Conservation (phyloP, 2,329 filamentous ascomycete genomes). For the Botrytis aclada region DNA sequence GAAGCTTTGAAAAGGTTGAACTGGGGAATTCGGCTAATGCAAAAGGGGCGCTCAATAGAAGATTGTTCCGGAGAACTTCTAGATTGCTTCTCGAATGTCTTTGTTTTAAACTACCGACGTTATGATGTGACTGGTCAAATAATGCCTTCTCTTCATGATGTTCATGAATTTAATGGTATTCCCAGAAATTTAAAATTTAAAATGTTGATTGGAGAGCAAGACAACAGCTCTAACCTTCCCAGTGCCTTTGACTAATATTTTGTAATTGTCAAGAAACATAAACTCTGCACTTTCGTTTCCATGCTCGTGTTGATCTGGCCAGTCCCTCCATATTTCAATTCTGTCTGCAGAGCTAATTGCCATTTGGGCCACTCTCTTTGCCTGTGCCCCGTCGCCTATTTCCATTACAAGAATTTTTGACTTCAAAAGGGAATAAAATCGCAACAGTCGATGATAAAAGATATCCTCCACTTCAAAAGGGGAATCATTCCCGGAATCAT, state of each 20-base stretch:
- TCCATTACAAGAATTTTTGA: conserved; percentile 64
- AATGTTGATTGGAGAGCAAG: conserved; percentile 5
- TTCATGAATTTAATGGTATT: neutral
- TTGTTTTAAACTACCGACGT: neutral
- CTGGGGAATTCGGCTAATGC: neutral
- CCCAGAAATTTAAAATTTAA: neutral
- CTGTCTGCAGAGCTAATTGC: conserved; percentile 35
- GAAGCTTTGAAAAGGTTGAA: neutral
- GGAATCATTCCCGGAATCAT: neutral
- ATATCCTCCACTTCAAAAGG: conserved; percentile 31
- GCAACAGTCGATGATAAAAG: conserved; percentile 67
- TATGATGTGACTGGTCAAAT: neutral
- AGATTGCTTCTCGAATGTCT: conserved; percentile 3
- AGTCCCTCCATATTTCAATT: conserved; percentile 72
- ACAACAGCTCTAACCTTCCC: conserved; percentile 27
- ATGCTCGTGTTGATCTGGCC: conserved; percentile 43
- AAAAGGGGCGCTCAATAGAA: conserved; percentile 7
- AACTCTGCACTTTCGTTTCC: neutral
- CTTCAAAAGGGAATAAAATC: conserved; percentile 44
- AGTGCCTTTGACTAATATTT: conserved; percentile 23
- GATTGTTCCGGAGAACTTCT: neutral
- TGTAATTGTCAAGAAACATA: neutral
- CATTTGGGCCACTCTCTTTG: conserved; percentile 56
- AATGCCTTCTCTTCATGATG: neutral
- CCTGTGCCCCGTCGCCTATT: conserved; percentile 68